phyloP scores from a whole-genome alignment of 2,329 filamentous ascomycete genomes.

The Aspergillus sp. region DNA sequence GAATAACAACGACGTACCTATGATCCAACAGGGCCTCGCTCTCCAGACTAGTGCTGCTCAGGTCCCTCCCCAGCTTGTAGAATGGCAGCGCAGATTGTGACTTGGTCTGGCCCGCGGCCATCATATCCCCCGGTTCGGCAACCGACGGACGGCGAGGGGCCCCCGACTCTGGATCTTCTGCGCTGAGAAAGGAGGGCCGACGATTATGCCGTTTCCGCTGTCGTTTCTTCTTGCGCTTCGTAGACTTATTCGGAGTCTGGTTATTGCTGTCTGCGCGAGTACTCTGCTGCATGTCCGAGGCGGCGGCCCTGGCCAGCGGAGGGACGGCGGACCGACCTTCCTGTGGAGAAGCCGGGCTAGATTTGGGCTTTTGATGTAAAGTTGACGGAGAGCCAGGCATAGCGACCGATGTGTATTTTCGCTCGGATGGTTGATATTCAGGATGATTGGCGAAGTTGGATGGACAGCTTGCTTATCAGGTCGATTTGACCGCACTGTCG shows the following conservation, averaged over 20 bases:
- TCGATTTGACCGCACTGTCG: no score
- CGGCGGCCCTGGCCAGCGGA: conserved; percentile 5
- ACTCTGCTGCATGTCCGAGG: conserved; percentile 15
- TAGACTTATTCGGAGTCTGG: conserved; percentile 21
- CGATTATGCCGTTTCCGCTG: conserved; percentile 77
- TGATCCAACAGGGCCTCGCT: conserved; percentile 88
- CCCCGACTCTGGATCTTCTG: conserved; percentile 53
- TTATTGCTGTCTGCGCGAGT: conserved; percentile 19
- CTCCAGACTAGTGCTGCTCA: conserved; percentile 84
- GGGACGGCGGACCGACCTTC: conserved; percentile 9
- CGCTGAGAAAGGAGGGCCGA: conserved; percentile 75
- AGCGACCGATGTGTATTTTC: conserved; percentile 1
- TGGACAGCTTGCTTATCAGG: not conserved
- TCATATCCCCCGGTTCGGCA: conserved; percentile 32
- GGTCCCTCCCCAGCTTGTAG: conserved; percentile 57
- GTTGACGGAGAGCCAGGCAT: conserved; percentile 18
- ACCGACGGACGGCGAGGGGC: conserved; percentile 50
- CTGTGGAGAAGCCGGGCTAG: conserved; percentile 3
- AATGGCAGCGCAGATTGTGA: conserved; percentile 44
- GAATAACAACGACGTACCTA: conserved; percentile 52
- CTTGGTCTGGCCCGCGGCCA: conserved; percentile 26
- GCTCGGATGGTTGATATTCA: not conserved
- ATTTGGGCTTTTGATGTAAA: conserved; percentile 12
- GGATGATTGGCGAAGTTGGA: not conserved
- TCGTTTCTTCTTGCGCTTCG: conserved; percentile 64